A percentile compares a stretch with the other conserved stretches of the same genome.
Evolutionary conservation across 352 stramenopile genomes (phyloP).

Genomic region (Globisporangium irregulare): DNA sequence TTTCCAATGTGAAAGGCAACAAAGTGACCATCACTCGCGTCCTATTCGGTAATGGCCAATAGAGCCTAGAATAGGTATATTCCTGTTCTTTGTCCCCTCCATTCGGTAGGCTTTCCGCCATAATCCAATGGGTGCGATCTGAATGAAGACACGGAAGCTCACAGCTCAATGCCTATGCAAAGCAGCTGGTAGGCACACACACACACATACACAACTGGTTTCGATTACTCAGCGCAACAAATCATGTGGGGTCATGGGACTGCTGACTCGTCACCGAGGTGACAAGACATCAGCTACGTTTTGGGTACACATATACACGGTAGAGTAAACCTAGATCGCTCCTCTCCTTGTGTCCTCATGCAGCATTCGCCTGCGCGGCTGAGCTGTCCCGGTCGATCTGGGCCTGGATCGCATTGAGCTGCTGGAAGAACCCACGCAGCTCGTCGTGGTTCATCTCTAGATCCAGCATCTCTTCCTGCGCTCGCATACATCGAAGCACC

Average conservation of each 20-base stretch:
- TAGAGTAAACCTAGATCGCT: background rate
- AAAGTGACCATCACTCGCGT: background rate
- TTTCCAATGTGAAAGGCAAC: background rate
- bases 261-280: background rate
- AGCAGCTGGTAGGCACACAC: background rate
- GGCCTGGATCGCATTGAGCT: slow-evolving; percentile 61
- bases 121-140: background rate
- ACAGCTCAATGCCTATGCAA: background rate
- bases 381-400: slow-evolving; percentile 30
- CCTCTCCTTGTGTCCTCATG: background rate
- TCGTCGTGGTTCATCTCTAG: slow-evolving; percentile 60
- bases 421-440: slow-evolving; percentile 46
- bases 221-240: background rate
- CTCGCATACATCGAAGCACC: background rate
- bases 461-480: slow-evolving; percentile 45
- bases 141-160: background rate
- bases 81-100: background rate
- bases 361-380: background rate
- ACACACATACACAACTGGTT: background rate
- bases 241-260: background rate
- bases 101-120: background rate
- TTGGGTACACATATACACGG: background rate
- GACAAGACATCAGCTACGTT: background rate
- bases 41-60: background rate
- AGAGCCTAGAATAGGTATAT: background rate